Base-by-base conservation (phyloP, 2,329 filamentous ascomycete genomes). In the Epichloe sibirici region DNA sequence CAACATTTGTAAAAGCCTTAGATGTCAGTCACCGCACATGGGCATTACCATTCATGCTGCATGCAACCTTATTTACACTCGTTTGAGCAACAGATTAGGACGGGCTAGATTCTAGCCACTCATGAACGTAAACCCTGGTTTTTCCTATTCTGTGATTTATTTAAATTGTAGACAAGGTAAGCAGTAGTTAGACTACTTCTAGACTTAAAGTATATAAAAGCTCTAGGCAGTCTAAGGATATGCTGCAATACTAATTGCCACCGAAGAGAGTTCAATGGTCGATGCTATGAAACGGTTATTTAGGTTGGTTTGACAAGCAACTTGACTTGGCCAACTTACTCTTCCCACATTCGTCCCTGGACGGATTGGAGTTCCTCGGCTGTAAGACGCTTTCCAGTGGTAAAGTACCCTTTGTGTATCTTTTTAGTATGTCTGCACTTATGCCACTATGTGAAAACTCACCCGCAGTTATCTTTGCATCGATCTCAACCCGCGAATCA, bases 391-490 rank as follows among this genome's bases (percentile, higher is more conserved):
- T 93, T 90, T 49, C 90, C 91, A 12, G 85, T 89, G 6, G 91
- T 96, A 67, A 96, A 85, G 63, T 85, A 85, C 51, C 81, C 81
- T 82, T 59, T 35, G 12, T n/a, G 45, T 43, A 39, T 45, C 54
- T 28, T 46, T 48, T 25, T 3, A 47, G 17, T 25, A 21, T 17
- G 35, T 31, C 2, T 6, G 39, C 9, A 53, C 53, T 51, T 35
- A 49, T 48, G 39, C 8, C 6, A 4, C n/a, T 13, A 11, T 13
- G 8, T 40, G 40, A 37, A 13, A 52, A 71, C 81, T 70, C 71
- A 89, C 86, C 93, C 55, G 91, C 90, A 61, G 91, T 93, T 65
- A 97, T 96, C 75, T 97, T 97, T 54, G 93, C 93, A 69, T 97
- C 93, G 64, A 97, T 98, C 69, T 98, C 93, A n/a, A 97, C 93